Percentiles rank a stretch among this genome's conserved stretches.
phyloP scores from a whole-genome alignment of 2,329 filamentous ascomycete species.

The Neonectria coccinea region DNA sequence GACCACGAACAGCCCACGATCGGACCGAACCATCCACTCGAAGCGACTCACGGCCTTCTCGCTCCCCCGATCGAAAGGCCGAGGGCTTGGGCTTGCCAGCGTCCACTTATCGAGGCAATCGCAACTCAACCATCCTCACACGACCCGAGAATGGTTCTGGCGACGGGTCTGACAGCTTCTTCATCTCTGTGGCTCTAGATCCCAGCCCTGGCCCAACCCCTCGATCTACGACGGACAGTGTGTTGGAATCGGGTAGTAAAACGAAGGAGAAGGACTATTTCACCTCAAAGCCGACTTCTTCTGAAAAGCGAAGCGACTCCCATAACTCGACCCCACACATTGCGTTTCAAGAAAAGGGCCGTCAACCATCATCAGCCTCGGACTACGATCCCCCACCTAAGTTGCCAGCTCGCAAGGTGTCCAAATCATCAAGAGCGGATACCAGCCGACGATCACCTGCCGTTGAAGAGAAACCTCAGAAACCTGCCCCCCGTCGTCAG shows the following conservation, averaged over 20 bases:
- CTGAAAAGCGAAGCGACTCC: conserved; percentile 62
- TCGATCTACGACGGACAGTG: conserved; percentile 62
- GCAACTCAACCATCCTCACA: conserved; percentile 75
- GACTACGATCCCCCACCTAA: conserved; percentile 66
- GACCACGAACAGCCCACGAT: conserved; percentile 64
- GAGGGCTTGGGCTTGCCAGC: conserved; percentile 78
- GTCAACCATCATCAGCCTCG: conserved; percentile 66
- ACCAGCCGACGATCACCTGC: conserved; percentile 44
- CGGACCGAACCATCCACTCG: conserved; percentile 68
- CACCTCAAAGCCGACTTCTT: conserved; percentile 55
- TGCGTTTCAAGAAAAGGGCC: conserved; percentile 87
- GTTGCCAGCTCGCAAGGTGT: conserved; percentile 51
- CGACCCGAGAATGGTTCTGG: conserved; percentile 59
- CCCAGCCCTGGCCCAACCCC: conserved; percentile 72
- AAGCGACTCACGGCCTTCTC: conserved; percentile 63
- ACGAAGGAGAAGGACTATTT: conserved; percentile 72
- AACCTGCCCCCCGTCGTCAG: conserved; percentile 50
- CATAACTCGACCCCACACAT: conserved; percentile 83
- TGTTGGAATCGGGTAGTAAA: conserved; percentile 56
- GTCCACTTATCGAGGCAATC: conserved; percentile 81
- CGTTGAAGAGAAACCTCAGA: conserved; percentile 55
- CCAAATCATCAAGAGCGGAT: conserved; percentile 62
- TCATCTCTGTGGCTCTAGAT: conserved; percentile 81
- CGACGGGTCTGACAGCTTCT: conserved; percentile 75
- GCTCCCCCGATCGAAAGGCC: conserved; percentile 67